These are phyloP conservation scores for Cairneyella variabilis DNA, from an alignment of 495 filamentous ascomycete species.

Conservation along the genomic window DNA sequence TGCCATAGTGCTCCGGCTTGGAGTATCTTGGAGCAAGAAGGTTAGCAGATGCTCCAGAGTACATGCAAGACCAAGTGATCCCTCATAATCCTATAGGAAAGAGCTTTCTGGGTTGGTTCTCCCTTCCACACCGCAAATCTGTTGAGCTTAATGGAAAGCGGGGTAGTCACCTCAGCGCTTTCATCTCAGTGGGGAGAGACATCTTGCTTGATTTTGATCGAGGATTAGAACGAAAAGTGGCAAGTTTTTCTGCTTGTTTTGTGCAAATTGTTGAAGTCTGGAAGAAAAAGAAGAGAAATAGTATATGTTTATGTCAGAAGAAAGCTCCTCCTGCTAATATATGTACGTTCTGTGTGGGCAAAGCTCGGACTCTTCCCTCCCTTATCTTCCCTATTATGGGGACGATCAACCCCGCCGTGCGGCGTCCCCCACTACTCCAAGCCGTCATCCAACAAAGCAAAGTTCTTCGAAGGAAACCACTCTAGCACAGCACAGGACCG, in stretches of 20 bases:
- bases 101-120: slow-evolving; percentile 1
- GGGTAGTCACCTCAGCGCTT: slow-evolving; percentile 47
- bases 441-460: not conserved
- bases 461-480: no score
- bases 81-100: no score
- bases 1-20: slow-evolving; percentile 53
- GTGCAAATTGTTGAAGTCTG: not conserved
- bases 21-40: slow-evolving; percentile 47
- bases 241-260: no score
- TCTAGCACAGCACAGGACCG: no score
- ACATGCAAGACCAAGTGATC: no score
- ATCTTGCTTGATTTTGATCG: slow-evolving; percentile 14
- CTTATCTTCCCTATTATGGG: not conserved
- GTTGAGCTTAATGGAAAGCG: not conserved
- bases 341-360: no score
- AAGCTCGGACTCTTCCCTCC: not conserved
- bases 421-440: not conserved
- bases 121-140: not conserved
- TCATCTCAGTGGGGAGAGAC: slow-evolving; percentile 53
- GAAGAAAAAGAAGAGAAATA: slow-evolving; percentile 12
- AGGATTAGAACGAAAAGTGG: no score
- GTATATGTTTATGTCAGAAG: not conserved
- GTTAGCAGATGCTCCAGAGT: no score
- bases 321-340: no score
- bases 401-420: slow-evolving; percentile 2